Evolutionary conservation across 345 rosid species (phyloP), one percentile per base, ranked within the genome.

Genomic region (Syzygium oleosum): DNA sequence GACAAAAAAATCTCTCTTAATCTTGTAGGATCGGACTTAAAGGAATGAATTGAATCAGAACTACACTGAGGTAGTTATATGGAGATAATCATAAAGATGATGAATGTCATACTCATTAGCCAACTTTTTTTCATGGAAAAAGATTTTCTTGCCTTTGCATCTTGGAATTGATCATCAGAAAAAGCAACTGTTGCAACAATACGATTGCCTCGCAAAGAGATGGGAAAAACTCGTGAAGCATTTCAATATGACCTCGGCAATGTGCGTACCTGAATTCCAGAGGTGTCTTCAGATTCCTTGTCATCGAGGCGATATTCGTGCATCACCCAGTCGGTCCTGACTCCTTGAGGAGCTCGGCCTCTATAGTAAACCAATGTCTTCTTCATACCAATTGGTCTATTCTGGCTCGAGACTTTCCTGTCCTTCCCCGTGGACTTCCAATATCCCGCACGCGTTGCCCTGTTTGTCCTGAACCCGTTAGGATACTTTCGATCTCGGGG

Each of bases 391-490:
- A 97, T 95, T 9, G 96, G 92, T 89, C 95, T 92, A 53, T 89
- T 95, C 85, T 95, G 98, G 84, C 87, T 90, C 17, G 87, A 91
- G 9, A 97, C 99, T 88, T 92, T 94, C 85, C 98, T 61, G 87
- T 97, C 99, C 90, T 97, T 97, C 23, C 99, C 98, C 0, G 98
- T 97, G 5, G 98, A 97, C 25, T 97, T 97, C 99, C 99, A 97
- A 51, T 97, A 97, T 21, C 99, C 99, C 0, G 97, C 98, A 84
- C 94, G 91, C 1, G 98, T 97, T 34, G 99, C 98, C 85, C 99
- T 88, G 87, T 97, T 97, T 2, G 99, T 97, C 87, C 99, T 92
- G 88, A 94, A 97, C 61, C 99, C 98, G 15, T 97, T 97, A 1
- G 98, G 98, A 85, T 97, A 97, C 68, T 97, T 97, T 85, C 99